Conservation (phyloP, 2,329 filamentous ascomycete genomes). For the Pseudocercospora musae region DNA sequence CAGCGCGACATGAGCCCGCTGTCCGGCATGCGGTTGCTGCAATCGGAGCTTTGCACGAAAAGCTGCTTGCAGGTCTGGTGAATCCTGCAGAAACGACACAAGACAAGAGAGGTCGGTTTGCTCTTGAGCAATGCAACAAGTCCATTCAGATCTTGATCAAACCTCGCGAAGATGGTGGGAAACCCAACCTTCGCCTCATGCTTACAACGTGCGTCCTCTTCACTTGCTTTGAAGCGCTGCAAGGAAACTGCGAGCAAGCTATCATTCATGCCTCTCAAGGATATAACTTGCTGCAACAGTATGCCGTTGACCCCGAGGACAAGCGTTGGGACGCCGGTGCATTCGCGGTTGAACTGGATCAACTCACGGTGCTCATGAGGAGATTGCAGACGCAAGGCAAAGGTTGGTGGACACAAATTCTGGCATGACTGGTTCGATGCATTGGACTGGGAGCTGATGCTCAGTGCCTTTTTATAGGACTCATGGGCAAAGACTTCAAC, state of each 20-base stretch:
- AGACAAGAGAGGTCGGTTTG: slow-evolving; percentile 18
- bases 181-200: slow-evolving; percentile 23
- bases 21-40: slow-evolving; percentile 26
- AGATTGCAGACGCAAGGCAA: slow-evolving; percentile 25
- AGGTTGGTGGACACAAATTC: slow-evolving; percentile 13
- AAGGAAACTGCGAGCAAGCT: slow-evolving; percentile 28
- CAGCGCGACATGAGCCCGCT: slow-evolving; percentile 22
- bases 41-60: slow-evolving; percentile 27
- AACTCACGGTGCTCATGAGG: slow-evolving; percentile 23
- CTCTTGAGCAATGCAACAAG: slow-evolving; percentile 28
- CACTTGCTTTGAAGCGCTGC: slow-evolving; percentile 27
- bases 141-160: slow-evolving; percentile 22
- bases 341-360: slow-evolving; percentile 26
- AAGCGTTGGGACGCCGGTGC: slow-evolving; percentile 16
- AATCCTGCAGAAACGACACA: slow-evolving; percentile 10
- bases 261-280: slow-evolving; percentile 26
- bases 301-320: slow-evolving; percentile 19
- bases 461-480: not conserved
- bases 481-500: slow-evolving; percentile 13
- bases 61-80: slow-evolving; percentile 19
- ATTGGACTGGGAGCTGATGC: not conserved
- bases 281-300: slow-evolving; percentile 24
- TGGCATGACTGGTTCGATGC: not conserved
- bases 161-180: slow-evolving; percentile 3
- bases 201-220: slow-evolving; percentile 28